Evolutionary conservation across 306 rosid species (phyloP).

Genomic region (Styphnolobium japonicum): DNA sequence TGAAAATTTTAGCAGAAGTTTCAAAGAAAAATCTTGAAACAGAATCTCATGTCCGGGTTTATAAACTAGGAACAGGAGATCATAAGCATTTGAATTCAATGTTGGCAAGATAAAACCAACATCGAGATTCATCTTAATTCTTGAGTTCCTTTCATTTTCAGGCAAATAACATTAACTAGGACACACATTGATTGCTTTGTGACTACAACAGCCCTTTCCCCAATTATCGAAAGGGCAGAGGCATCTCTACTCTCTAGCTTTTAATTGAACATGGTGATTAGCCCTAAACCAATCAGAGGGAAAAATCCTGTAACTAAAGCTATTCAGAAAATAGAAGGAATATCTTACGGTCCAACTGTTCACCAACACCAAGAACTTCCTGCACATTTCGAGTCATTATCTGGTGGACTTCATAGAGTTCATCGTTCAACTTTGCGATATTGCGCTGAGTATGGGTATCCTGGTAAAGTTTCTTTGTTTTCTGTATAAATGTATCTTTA

Average conservation of each 20-base stretch:
- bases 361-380: conserved; percentile 99
- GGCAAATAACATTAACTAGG: neutral
- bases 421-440: conserved; percentile 95
- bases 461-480: conserved; percentile 97
- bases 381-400: conserved; percentile 99
- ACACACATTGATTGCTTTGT: neutral
- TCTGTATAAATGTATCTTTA: conserved; percentile 91
- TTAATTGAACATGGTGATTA: neutral
- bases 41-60: neutral
- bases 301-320: conserved; percentile 12
- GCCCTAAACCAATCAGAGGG: conserved; percentile 15
- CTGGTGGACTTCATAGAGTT: conserved; percentile 98
- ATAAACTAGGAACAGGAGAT: neutral
- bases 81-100: neutral
- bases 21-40: neutral
- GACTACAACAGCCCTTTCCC: neutral
- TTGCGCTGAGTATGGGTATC: conserved; percentile 96
- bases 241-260: neutral
- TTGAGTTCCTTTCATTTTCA: conserved; percentile 9
- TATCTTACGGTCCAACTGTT: conserved; percentile 96
- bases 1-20: conserved; percentile 2
- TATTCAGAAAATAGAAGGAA: conserved; percentile 28
- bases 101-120: neutral
- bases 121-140: neutral
- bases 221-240: neutral